A percentile compares a stretch with the other conserved stretches of the same genome.
Evolutionary conservation across 352 stramenopile species (phyloP).

Genomic region (Phytophthora palmivora): DNA sequence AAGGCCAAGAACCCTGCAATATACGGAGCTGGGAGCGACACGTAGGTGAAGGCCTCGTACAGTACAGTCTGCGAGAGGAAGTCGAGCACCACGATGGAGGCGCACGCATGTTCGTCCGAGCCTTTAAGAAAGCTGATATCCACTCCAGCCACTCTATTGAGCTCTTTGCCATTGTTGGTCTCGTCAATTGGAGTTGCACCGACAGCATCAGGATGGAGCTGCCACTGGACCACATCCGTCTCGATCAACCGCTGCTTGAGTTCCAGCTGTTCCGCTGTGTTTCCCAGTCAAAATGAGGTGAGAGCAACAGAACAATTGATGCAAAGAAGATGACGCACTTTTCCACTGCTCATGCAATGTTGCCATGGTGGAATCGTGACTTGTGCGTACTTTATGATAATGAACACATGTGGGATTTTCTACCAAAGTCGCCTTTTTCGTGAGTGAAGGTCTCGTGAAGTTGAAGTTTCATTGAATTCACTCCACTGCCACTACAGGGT

Average conservation of each 20-base stretch:
- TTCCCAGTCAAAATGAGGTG: conserved; percentile 3
- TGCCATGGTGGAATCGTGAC: conserved; percentile 19
- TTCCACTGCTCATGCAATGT: conserved; percentile 35
- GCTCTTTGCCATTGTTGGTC: conserved; percentile 3
- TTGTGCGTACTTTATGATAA: not conserved
- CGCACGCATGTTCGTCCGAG: conserved; percentile 82
- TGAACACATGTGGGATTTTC: conserved; percentile 12
- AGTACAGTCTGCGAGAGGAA: conserved; percentile 68
- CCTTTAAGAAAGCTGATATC: conserved; percentile 88
- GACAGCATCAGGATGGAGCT: conserved; percentile 18
- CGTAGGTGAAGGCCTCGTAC: conserved; percentile 88
- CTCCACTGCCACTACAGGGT: conserved; percentile 27
- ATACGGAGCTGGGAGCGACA: conserved; percentile 80
- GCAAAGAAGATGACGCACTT: conserved; percentile 24
- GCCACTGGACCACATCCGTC: conserved; percentile 54
- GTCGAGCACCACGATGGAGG: conserved; percentile 80
- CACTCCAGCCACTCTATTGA: conserved; percentile 71
- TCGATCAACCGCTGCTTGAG: conserved; percentile 65
- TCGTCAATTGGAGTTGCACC: conserved; percentile 6
- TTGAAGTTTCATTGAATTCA: conserved; percentile 26
- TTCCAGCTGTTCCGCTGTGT: conserved; percentile 55
- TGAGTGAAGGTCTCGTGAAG: conserved; percentile 14
- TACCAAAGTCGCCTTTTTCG: conserved; percentile 21
- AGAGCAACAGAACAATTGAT: no score
- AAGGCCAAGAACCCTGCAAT: conserved; percentile 86